These are phyloP conservation scores for Avena eriantha DNA, from an alignment of 176 grass and related monocot species.

Conservation along the genomic window DNA sequence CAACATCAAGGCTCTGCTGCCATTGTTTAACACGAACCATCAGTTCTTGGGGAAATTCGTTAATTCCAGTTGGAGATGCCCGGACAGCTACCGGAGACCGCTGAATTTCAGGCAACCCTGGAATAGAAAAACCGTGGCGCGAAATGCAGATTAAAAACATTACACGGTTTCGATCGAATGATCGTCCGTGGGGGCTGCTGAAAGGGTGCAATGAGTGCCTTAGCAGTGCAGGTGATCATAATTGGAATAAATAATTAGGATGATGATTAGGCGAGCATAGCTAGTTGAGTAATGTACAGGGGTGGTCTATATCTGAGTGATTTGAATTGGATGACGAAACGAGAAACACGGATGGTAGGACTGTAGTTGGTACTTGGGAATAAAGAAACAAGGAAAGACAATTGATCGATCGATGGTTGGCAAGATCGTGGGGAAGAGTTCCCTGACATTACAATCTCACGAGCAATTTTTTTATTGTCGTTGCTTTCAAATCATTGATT, in stretches of 20 bases:
- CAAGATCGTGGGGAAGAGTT: conserved; percentile 65
- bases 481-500: conserved; percentile 51
- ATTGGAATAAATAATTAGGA: conserved; percentile 13
- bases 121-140: conserved; percentile 38
- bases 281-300: conserved; percentile 32
- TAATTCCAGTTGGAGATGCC: conserved; percentile 52
- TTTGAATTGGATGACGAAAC: conserved; percentile 35
- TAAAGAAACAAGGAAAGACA: background rate
- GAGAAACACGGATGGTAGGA: conserved; percentile 42
- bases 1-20: conserved; percentile 31
- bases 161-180: background rate
- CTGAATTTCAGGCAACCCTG: conserved; percentile 34
- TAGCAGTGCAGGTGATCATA: conserved; percentile 17
- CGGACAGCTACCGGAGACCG: conserved; percentile 33
- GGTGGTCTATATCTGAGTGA: conserved; percentile 28
- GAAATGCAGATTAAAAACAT: conserved; percentile 22
- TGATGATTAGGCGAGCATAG: conserved; percentile 43
- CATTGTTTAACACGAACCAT: conserved; percentile 41
- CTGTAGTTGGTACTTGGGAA: conserved; percentile 45
- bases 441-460: conserved; percentile 44
- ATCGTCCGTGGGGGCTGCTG: conserved; percentile 24
- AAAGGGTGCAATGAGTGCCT: conserved; percentile 27
- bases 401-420: conserved; percentile 44
- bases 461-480: conserved; percentile 4
- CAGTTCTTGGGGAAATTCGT: conserved; percentile 20